Evolutionary conservation across 306 rosid species (phyloP).

Genomic region (Glycine soja): DNA sequence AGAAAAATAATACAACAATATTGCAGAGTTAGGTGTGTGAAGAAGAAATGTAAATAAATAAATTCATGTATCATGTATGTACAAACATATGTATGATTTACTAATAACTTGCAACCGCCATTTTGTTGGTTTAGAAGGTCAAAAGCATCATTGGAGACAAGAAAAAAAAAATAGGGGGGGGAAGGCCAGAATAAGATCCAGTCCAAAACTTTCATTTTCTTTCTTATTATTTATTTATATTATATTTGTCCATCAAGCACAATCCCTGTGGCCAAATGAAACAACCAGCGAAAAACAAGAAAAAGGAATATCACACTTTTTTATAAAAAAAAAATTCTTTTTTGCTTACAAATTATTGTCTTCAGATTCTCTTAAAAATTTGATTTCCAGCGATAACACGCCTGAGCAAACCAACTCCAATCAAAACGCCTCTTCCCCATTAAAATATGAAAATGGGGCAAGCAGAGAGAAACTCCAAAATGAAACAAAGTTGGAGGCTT

Average conservation of each 20-base stretch:
- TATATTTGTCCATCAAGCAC: constrained; percentile 36
- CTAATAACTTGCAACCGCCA: constrained; percentile 48
- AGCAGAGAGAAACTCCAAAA: background rate
- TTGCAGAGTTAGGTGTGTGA: constrained; percentile 30
- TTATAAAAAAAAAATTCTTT: background rate
- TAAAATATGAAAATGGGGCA: constrained; percentile 32
- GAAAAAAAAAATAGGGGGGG: constrained; percentile 11
- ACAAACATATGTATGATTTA: constrained; percentile 45
- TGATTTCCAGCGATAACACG: constrained; percentile 47
- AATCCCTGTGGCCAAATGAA: constrained; percentile 49
- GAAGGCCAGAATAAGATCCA: constrained; percentile 50
- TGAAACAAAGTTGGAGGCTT: constrained; percentile 32
- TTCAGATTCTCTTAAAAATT: constrained; percentile 26
- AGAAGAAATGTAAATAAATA: constrained; percentile 40
- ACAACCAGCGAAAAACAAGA: constrained; percentile 47
- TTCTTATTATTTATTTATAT: constrained; percentile 30
- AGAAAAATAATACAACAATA: constrained; percentile 3
- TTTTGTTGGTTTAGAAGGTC: constrained; percentile 54
- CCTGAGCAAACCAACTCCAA: constrained; percentile 37
- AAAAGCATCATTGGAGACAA: constrained; percentile 54
- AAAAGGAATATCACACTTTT: constrained; percentile 39
- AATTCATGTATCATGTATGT: constrained; percentile 40
- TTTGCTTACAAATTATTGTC: constrained; percentile 36
- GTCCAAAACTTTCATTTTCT: constrained; percentile 42
- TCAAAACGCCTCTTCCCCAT: constrained; percentile 31